phyloP scores from a whole-genome alignment of 352 stramenopile species.

The Achlya hypogyna region DNA sequence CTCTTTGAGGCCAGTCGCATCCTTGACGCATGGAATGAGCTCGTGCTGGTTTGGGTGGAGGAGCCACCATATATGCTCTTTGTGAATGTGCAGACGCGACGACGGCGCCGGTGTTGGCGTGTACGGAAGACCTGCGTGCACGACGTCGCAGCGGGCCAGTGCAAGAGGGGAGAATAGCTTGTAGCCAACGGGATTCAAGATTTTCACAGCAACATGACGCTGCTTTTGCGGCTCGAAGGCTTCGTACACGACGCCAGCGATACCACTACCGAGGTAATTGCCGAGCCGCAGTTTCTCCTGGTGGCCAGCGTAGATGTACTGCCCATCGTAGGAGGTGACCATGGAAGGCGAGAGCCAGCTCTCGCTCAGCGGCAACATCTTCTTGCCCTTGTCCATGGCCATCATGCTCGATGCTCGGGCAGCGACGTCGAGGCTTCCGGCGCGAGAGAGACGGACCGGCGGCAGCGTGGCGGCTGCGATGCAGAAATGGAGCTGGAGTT shows the following conservation, averaged over 20 bases:
- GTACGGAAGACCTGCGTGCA: conserved; percentile 31
- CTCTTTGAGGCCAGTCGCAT: conserved; percentile 35
- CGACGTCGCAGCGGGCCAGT: conserved; percentile 77
- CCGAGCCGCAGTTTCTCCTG: conserved; percentile 35
- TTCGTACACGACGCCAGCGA: conserved; percentile 90
- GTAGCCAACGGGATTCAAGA: conserved; percentile 94
- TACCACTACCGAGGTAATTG: conserved; percentile 88
- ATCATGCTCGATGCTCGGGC: conserved; percentile 20
- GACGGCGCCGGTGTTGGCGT: background rate
- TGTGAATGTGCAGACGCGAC: conserved; percentile 15
- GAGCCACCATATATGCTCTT: conserved; percentile 74
- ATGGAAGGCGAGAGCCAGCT: conserved; percentile 66
- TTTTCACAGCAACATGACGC: conserved; percentile 91
- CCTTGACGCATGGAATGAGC: conserved; percentile 54
- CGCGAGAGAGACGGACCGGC: conserved; percentile 2
- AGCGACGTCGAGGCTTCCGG: too few relatives aligned
- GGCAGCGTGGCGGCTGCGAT: background rate
- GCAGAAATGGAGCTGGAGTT: background rate
- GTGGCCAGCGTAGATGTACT: conserved; percentile 48
- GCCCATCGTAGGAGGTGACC: conserved; percentile 67
- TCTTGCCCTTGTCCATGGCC: conserved; percentile 62
- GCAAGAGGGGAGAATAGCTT: conserved; percentile 72
- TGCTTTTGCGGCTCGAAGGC: conserved; percentile 68
- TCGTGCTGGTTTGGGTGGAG: conserved; percentile 60
- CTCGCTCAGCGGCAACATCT: conserved; percentile 75